Evolutionary conservation across 2,329 filamentous ascomycete genomes (phyloP), one percentile per base, ranked within the genome.

Genomic region (Stagonosporopsis tanaceti): DNA sequence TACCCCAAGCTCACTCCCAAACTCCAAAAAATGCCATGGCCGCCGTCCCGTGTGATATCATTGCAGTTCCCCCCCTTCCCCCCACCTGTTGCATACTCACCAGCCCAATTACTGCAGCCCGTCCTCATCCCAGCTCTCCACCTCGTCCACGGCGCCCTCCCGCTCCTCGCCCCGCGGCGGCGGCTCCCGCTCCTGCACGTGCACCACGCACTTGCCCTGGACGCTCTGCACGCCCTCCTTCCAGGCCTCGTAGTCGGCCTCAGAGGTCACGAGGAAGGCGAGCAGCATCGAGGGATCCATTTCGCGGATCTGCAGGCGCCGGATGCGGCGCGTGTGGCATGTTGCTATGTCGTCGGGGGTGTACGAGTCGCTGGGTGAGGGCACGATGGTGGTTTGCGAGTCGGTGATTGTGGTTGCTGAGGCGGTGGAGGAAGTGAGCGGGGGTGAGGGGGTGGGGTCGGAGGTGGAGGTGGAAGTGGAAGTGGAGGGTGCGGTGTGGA

Each of bases 271-370:
- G 34, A 99, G 79, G 70, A 98, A 98, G 4, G 92, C 94, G 63
- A 99, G 91, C 39, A 99, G 80, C 95, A 99, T 99, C 71, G 93
- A 97, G 0, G 95, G 95, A 69, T 99, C 95, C 91, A 99, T 95
- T 71, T 98, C 93, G 57, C 88, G 87, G 46, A 99, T 84, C 65
- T 95, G 89, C 28, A 99, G 83, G 53, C 90, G 86, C 35, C 94
- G 87, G 17, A 99, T 79, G 45, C 94, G 88, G 47, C 91, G 86
- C 0, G 93, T 98, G 74, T 99, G 94, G 70, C 92, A 97, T 0
- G 90, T 90, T 53, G 89, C 85, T 15, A 97, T 75, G 57, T 98
- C 93, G 66, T 91, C 89, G 7, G 81, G 70, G 0, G 87, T 87
- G 69, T 93, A 92, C 6, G 82, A 15, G 40, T 44, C 24, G 57